Base-by-base conservation (phyloP, 352 stramenopile genomes). In the Phytophthora crassamura region DNA sequence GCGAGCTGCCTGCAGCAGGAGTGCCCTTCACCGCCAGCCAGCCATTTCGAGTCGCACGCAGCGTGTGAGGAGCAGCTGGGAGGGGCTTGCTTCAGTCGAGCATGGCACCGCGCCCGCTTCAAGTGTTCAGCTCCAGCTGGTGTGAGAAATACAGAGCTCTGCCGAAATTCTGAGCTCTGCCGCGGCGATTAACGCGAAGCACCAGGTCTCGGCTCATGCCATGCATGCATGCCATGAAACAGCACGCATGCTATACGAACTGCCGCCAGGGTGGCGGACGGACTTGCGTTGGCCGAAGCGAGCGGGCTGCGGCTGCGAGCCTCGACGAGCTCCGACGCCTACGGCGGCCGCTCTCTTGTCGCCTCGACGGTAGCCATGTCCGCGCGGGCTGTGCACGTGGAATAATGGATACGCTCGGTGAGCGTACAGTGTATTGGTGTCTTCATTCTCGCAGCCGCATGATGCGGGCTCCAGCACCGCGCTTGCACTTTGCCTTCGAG, bases 371-470 rank as follows among this genome's bases (percentile, higher is more conserved):
- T 46, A 63, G 58, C 58, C 51, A 64, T 62, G 36, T 53, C 25
- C 49, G 64, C 39, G 36, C 52, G 30, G 54, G 18, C 60, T 73
- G 36, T 73, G 65, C 55, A 54, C 59, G 32, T 1, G 38, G 14
- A 73, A 69, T 51, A 58, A 58, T 73, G 65, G 59, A 52, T 71
- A 68, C 67, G 32, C 49, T 68, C 20, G n/a, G n/a, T n/a, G n/a
- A n/a, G n/a, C n/a, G n/a, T n/a, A n/a, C n/a, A n/a, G n/a, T n/a
- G n/a, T n/a, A n/a, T n/a, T n/a, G 38, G 50, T 35, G 47, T 43
- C 54, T 64, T 74, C 45, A 41, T 61, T 59, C 46, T 41, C 63
- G 62, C 57, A 72, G 63, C 67, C 63, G 62, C 63, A 65, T 46
- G 28, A 48, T 30, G 58, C 48, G 18, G 40, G 39, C 55, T 34